These are phyloP conservation scores for Acacia acuminata DNA, from an alignment of 306 rosid species.

Conservation along the genomic window DNA sequence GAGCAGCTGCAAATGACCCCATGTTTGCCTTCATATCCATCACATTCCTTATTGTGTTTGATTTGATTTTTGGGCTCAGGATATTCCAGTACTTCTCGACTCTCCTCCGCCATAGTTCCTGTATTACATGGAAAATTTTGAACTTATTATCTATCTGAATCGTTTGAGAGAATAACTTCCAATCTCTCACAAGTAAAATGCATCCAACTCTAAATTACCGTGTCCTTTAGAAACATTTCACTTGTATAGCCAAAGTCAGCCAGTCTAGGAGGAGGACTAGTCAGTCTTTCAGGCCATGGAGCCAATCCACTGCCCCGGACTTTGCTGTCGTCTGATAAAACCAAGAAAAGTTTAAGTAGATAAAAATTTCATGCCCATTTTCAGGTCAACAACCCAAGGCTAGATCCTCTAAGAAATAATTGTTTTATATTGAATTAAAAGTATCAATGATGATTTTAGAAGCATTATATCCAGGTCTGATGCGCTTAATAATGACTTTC, in stretches of 20 bases:
- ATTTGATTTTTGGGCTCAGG: slow-evolving; percentile 59
- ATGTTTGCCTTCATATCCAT: slow-evolving; percentile 96
- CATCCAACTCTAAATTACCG: slow-evolving; percentile 51
- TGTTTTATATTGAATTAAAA: slow-evolving; percentile 1
- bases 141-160: slow-evolving; percentile 17
- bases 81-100: slow-evolving; percentile 89
- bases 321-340: slow-evolving; percentile 65
- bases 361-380: slow-evolving; percentile 17
- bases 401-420: not conserved
- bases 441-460: not conserved
- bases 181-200: not conserved
- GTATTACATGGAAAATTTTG: slow-evolving; percentile 34
- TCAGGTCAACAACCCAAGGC: slow-evolving; percentile 10
- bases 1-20: slow-evolving; percentile 96
- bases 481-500: slow-evolving; percentile 1
- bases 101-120: slow-evolving; percentile 82
- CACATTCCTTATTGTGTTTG: slow-evolving; percentile 75
- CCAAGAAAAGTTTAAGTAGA: slow-evolving; percentile 36
- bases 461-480: slow-evolving; percentile 12
- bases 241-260: slow-evolving; percentile 86
- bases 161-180: slow-evolving; percentile 5
- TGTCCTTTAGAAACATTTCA: slow-evolving; percentile 88
- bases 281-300: slow-evolving; percentile 94
- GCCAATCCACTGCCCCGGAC: slow-evolving; percentile 87
- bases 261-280: slow-evolving; percentile 88